Evolutionary conservation across 371 early-diverging fungal species (phyloP).

Genomic region (Quaeritorhiza haematococci): DNA sequence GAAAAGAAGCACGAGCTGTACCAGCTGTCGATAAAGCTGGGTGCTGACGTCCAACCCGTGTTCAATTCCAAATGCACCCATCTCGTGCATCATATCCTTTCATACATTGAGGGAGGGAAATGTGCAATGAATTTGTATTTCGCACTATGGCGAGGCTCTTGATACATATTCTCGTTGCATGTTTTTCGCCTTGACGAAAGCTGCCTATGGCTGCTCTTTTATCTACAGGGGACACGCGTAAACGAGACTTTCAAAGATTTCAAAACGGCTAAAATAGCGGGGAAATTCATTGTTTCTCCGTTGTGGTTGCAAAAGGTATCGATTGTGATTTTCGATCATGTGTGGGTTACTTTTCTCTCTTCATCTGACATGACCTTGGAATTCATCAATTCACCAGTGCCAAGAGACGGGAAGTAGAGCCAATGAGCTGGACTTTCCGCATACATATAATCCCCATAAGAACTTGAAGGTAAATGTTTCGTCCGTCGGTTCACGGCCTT

Average conservation of each 20-base stretch:
- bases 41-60: constrained; percentile 15
- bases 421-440: constrained; percentile 25
- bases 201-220: too few species aligned
- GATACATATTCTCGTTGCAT: too few species aligned
- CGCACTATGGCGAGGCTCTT: too few species aligned
- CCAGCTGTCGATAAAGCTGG: constrained; percentile 11
- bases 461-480: constrained; percentile 3
- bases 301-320: constrained; percentile 22
- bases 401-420: constrained; percentile 13
- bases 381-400: constrained; percentile 8
- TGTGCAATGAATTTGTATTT: too few species aligned
- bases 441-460: constrained; percentile 20
- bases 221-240: constrained; percentile 11
- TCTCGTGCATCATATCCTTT: constrained; percentile 24
- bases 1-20: constrained; percentile 7
- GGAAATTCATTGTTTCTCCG: constrained; percentile 22
- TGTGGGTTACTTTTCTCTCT: too few species aligned
- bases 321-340: neutral
- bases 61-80: constrained; percentile 30
- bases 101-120: too few species aligned
- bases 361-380: neutral
- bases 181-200: too few species aligned
- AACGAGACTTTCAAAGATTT: constrained; percentile 22
- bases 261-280: constrained; percentile 11
- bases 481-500: neutral